Evolutionary conservation across 331 rosid species (phyloP), one percentile per base, ranked within the genome.

Genomic region (Quercus lobata): DNA sequence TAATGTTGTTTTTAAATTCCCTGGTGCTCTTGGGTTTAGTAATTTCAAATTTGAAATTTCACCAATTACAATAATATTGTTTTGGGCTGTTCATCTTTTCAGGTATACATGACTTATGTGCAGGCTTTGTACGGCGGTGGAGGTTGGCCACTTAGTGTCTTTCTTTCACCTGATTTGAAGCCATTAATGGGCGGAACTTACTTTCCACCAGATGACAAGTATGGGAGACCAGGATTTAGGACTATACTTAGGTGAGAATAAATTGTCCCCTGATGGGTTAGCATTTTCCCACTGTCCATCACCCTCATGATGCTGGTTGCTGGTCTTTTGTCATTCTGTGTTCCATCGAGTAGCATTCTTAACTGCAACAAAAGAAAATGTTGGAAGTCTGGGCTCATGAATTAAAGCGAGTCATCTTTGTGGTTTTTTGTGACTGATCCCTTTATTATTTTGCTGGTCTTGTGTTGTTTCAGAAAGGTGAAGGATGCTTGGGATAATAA

Each of bases 171-270:
- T 37, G 97, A 95, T 81, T 87, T 92, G 89, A 95, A 92, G 82
- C 98, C 98, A 60, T 86, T 95, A 77, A 90, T 95, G 96, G 98
- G 97, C n/a, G 98, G 98, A 76, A 95, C 98, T 57, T 95, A 95
- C 84, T 95, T 95, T 60, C 97, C 97, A 24, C 97, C 96, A 27
- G 92, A 95, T 14, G 98, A 95, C 83, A 92, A 89, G 84, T 90
- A 79, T 61, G 97, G 97, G 61, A 86, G 93, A 85, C 98, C 94
- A 7, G 98, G 98, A 69, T 91, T 95, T 78, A 95, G 86, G 90
- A 90, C 93, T 61, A 79, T 95, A 81, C 97, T 95, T 44, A 79
- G 97, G 98, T 92, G 88, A 89, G 86, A 79, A 57, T 58, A 72
- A 17, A 76, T 73, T 15, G 19, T 6, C 24, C 25, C 29, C 53